Conservation (phyloP, 345 rosid species). For the Citrus inodora region DNA sequence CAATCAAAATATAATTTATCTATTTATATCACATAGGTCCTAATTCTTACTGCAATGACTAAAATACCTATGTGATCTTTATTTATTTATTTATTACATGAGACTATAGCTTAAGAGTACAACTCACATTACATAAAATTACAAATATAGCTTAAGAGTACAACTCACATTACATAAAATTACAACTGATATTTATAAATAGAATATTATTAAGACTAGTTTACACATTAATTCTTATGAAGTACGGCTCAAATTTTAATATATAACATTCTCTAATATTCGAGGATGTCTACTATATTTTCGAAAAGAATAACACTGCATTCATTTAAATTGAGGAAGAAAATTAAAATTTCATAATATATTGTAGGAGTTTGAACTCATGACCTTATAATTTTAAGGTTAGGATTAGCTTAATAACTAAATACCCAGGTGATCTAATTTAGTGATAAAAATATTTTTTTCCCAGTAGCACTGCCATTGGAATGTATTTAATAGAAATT, state of each 20-base stretch:
- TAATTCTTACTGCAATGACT: background rate
- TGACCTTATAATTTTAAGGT: accelerated
- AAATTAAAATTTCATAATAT: accelerated
- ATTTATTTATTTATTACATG: too few species aligned
- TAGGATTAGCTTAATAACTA: accelerated
- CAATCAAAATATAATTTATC: background rate
- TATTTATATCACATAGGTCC: background rate
- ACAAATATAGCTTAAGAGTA: too few species aligned
- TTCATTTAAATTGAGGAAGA: accelerated
- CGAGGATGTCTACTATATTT: accelerated
- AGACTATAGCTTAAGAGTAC: too few species aligned
- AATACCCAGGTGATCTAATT: background rate
- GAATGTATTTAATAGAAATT: too few species aligned
- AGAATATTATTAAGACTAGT: accelerated
- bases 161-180: too few species aligned
- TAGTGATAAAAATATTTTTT: too few species aligned
- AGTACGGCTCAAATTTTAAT: accelerated
- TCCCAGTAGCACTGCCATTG: too few species aligned
- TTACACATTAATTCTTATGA: too few species aligned
- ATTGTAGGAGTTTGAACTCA: accelerated
- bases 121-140: too few species aligned
- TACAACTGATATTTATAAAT: too few species aligned
- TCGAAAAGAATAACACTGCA: accelerated
- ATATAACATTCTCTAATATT: too few species aligned
- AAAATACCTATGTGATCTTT: background rate